Evolutionary conservation across 768 basidiomycete genomes (phyloP).

Genomic region (Clitopilus hobsonii): DNA sequence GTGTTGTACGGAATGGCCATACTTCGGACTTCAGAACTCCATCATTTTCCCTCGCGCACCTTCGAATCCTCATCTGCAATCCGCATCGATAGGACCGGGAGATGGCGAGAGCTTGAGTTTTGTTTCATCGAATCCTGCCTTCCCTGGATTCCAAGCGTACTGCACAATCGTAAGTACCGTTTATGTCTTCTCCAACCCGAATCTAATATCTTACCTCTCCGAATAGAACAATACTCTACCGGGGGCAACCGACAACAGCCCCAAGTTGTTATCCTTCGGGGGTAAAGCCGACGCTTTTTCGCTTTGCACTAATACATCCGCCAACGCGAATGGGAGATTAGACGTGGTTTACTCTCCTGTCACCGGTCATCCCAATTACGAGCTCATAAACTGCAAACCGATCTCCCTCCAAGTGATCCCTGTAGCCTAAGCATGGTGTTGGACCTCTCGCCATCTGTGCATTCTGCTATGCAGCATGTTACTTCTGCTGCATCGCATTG

Average conservation of each 20-base stretch:
- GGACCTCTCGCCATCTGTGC: neutral
- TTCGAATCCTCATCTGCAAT: conserved; percentile 30
- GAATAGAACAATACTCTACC: neutral
- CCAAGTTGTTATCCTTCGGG: conserved; percentile 32
- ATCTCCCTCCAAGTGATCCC: conserved; percentile 31
- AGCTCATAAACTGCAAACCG: conserved; percentile 29
- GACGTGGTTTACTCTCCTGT: conserved; percentile 40
- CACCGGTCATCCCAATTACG: conserved; percentile 38
- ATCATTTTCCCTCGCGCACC: conserved; percentile 34
- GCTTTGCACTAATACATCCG: conserved; percentile 36
- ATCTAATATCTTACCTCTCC: neutral
- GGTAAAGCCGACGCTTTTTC: conserved; percentile 35
- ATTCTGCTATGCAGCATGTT: neutral
- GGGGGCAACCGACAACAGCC: conserved; percentile 19
- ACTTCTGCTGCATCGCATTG: neutral
- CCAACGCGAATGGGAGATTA: conserved; percentile 26
- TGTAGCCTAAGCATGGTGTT: neutral
- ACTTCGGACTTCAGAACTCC: conserved; percentile 31
- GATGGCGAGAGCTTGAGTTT: conserved; percentile 40
- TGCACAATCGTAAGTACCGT: conserved; percentile 30
- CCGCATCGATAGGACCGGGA: conserved; percentile 30
- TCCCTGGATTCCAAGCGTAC: conserved; percentile 36
- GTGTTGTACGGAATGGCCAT: conserved; percentile 41
- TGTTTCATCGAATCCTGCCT: conserved; percentile 38
- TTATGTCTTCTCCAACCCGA: neutral